These are phyloP conservation scores for Pseudocohnilembus persalinus DNA, from an alignment of 169 alveolate genomes.

Conservation along the genomic window DNA sequence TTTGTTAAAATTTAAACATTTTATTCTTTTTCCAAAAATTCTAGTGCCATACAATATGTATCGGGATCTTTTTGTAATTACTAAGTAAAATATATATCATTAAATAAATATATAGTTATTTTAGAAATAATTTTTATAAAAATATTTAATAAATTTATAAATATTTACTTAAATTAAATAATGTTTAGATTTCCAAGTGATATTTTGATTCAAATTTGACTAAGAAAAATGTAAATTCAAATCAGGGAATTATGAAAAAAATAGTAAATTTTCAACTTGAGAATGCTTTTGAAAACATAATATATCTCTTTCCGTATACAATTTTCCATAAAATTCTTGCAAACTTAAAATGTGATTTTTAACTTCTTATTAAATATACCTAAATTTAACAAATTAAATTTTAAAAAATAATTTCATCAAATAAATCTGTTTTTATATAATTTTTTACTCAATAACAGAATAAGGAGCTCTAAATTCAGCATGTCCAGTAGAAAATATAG, in stretches of 20 bases:
- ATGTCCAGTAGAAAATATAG: neutral
- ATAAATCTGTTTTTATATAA: no score
- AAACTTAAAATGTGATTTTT: neutral
- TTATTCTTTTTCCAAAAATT: neutral
- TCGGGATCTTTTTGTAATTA: neutral
- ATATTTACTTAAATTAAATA: neutral
- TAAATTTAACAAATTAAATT: no score
- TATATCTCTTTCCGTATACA: neutral
- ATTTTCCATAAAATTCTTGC: neutral
- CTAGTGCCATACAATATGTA: neutral
- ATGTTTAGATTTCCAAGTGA: neutral
- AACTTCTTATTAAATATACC: neutral
- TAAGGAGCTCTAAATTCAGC: neutral
- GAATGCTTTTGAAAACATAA: neutral
- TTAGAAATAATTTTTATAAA: no score
- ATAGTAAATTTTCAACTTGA: neutral
- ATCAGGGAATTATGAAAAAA: neutral
- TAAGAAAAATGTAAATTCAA: no score
- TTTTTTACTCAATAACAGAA: neutral
- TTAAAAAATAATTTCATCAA: neutral
- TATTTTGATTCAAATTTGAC: neutral
- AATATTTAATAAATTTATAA: no score
- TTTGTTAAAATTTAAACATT: no score
- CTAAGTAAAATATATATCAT: no score
- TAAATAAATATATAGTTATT: neutral